Conservation (phyloP, 2,329 filamentous ascomycete genomes). For the Diatrype stigma region DNA sequence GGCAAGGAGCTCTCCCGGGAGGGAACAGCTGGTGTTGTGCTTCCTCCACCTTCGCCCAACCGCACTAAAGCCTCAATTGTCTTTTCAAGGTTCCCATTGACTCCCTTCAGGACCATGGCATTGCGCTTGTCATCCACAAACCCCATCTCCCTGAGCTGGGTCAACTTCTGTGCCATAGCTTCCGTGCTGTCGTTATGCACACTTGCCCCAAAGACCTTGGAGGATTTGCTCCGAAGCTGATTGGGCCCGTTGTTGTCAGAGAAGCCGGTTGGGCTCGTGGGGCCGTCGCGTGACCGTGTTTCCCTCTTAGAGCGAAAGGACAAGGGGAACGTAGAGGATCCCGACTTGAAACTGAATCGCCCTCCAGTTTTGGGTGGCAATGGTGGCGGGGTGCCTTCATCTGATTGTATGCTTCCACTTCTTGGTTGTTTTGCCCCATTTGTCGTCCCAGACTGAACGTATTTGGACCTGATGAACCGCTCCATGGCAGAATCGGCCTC, state of each 20-base stretch:
- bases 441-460: slow-evolving; percentile 56
- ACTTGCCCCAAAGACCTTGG: slow-evolving; percentile 65
- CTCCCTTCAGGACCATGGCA: slow-evolving; percentile 71
- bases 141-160: slow-evolving; percentile 81
- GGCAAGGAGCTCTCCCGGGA: slow-evolving; percentile 45
- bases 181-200: slow-evolving; percentile 51
- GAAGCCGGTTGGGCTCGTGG: slow-evolving; percentile 30
- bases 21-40: slow-evolving; percentile 37
- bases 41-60: slow-evolving; percentile 65
- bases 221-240: slow-evolving; percentile 57
- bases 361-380: slow-evolving; percentile 62
- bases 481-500: slow-evolving; percentile 95
- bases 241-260: slow-evolving; percentile 28
- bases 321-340: slow-evolving; percentile 64
- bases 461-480: slow-evolving; percentile 91
- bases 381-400: slow-evolving; percentile 57
- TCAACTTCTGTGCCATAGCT: slow-evolving; percentile 71
- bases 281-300: slow-evolving; percentile 25
- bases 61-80: slow-evolving; percentile 81
- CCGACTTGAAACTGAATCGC: slow-evolving; percentile 48
- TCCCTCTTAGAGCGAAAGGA: slow-evolving; percentile 59
- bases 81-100: slow-evolving; percentile 80
- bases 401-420: slow-evolving; percentile 45
- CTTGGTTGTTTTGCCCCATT: slow-evolving; percentile 33
- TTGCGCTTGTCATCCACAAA: slow-evolving; percentile 83